Evolutionary conservation across 1,139 yeast genomes (phyloP).

Genomic region (Hemisphaericaspora xylanilytica): DNA sequence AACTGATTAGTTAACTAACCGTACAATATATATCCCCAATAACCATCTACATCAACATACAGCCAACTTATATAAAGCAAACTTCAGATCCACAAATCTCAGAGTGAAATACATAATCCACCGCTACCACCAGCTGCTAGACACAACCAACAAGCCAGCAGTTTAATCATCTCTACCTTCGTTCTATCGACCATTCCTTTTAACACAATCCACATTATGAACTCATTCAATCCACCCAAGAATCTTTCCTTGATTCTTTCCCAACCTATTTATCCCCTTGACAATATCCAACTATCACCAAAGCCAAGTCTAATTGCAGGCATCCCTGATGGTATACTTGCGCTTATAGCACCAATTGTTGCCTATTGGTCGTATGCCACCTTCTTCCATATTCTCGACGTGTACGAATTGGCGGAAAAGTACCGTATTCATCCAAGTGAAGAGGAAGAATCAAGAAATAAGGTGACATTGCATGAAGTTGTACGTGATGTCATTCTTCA

Average conservation of each 20-base stretch:
- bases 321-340: conserved; percentile 69
- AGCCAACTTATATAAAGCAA: no score
- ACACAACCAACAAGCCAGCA: neutral
- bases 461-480: conserved; percentile 67
- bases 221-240: conserved; percentile 11
- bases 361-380: conserved; percentile 82
- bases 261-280: conserved; percentile 10
- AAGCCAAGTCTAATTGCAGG: conserved; percentile 31
- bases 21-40: no score
- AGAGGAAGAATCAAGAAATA: conserved; percentile 74
- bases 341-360: conserved; percentile 70
- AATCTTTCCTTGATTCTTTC: conserved; percentile 15
- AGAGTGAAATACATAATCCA: no score
- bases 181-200: neutral
- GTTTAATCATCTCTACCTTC: neutral
- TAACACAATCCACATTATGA: conserved; percentile 5
- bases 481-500: conserved; percentile 78
- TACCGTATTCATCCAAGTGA: conserved; percentile 91
- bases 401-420: conserved; percentile 68
- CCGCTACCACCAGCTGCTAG: no score
- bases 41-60: no score
- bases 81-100: no score
- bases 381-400: conserved; percentile 74
- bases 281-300: conserved; percentile 6
- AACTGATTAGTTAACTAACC: no score